phyloP scores from a whole-genome alignment of 2,329 filamentous ascomycete genomes.

The Pseudocercospora eumusae region DNA sequence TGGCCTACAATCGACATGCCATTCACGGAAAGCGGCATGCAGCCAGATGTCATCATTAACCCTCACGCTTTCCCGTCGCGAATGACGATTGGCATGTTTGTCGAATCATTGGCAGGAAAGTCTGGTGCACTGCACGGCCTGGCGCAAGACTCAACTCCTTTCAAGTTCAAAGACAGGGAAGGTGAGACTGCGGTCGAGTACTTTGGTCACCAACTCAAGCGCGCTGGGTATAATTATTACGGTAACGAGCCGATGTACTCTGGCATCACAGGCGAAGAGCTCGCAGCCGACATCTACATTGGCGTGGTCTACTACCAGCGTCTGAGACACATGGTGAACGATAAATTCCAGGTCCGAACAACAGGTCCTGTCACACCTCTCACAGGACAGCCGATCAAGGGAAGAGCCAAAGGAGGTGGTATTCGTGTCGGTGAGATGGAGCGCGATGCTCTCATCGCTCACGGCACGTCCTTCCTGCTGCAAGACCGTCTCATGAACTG shows the following conservation, averaged over 20 bases:
- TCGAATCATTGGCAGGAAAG: conserved; percentile 95
- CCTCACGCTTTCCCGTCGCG: conserved; percentile 98
- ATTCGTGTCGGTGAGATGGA: conserved; percentile 99
- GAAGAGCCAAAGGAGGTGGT: conserved; percentile 92
- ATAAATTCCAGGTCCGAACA: conserved; percentile 97
- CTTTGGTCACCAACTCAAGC: conserved; percentile 92
- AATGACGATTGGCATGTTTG: conserved; percentile 99
- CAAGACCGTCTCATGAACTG: conserved; percentile 97
- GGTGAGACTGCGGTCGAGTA: conserved; percentile 88
- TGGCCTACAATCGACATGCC: conserved; percentile 95
- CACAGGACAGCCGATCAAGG: conserved; percentile 96
- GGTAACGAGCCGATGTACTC: conserved; percentile 99
- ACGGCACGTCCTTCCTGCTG: conserved; percentile 90
- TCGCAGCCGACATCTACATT: conserved; percentile 92
- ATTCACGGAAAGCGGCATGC: conserved; percentile 93
- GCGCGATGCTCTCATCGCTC: conserved; percentile 88
- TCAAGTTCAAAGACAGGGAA: conserved; percentile 77
- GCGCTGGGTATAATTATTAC: conserved; percentile 96
- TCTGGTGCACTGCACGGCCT: conserved; percentile 89
- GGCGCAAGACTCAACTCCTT: conserved; percentile 94
- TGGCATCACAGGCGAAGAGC: conserved; percentile 91
- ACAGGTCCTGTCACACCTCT: conserved; percentile 88
- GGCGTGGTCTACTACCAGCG: conserved; percentile 98
- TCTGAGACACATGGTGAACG: conserved; percentile 98
- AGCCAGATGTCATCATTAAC: conserved; percentile 98